Evolutionary conservation across 2,329 filamentous ascomycete species (phyloP), one percentile per base, ranked within the genome.

Genomic region (Acarospora socialis): DNA sequence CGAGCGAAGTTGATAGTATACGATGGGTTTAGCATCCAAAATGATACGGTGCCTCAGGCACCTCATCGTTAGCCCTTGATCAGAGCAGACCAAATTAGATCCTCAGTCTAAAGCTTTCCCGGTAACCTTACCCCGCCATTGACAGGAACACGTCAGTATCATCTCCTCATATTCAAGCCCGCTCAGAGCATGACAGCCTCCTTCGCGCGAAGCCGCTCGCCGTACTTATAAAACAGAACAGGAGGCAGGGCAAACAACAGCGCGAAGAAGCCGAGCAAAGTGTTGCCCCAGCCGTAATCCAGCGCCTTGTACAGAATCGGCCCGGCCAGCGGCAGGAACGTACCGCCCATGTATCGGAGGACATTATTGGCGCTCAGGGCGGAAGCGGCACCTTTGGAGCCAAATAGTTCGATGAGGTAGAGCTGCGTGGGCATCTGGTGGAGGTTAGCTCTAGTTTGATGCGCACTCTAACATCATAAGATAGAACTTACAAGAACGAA

Each of bases 391-490:
- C 59, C 52, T 1, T 50, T 35, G n/a, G n/a, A n/a, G 3, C 54
- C 57, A 28, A 56, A 61, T 0, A 55, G 54, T 33, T 60, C 57
- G 8, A 61, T 50, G 1, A 60, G 41, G 34, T 61, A 61, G 3
- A 52, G 56, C 10, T 45, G 48, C 1, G 51, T 47, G 1, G 53
- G 49, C 53, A 59, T 56, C 45, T 47, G 22, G 23, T 33, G 10
- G 7, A 10, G 7, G 16, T 30, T n/a, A n/a, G n/a, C n/a, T n/a
- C n/a, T n/a, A n/a, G n/a, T n/a, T n/a, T n/a, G n/a, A n/a, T 17
- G 28, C 19, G 5, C 18, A 6, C 8, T 30, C 8, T 20, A 15
- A 30, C 13, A 30, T 3, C 5, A 30, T 20, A 21, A 13, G 28
- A 21, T 13, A 14, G 2, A 21, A 15, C n/a, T 22, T 21, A 37